phyloP scores from a whole-genome alignment of 1,284 basidiomycete species.

The Pseudozyma thailandica region DNA sequence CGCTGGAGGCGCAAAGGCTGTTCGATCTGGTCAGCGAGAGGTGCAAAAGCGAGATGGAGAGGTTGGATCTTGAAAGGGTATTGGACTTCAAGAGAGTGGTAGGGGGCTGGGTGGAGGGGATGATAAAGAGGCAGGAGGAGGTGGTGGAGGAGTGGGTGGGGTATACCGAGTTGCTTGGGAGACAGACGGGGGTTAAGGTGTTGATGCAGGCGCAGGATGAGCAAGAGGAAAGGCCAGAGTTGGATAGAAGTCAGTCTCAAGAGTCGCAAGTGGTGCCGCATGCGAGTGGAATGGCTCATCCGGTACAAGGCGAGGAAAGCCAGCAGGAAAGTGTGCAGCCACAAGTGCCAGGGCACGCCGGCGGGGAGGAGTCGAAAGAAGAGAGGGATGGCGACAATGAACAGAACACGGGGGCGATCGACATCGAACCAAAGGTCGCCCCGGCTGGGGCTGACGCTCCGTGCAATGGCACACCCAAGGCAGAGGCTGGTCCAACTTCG shows the following conservation, averaged over 20 bases:
- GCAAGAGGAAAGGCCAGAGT: background rate
- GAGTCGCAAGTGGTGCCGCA: background rate
- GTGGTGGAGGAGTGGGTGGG: slow-evolving; percentile 69
- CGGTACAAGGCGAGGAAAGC: too few species aligned
- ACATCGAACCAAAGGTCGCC: background rate
- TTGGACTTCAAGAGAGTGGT: slow-evolving; percentile 84
- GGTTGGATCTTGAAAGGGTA: slow-evolving; percentile 92
- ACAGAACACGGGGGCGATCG: too few species aligned
- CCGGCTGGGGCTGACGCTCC: too few species aligned
- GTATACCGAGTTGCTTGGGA: slow-evolving; percentile 51
- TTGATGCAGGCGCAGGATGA: slow-evolving; percentile 5
- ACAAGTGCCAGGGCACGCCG: background rate
- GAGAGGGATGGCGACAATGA: too few species aligned
- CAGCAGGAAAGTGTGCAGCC: too few species aligned
- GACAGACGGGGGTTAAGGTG: slow-evolving; percentile 52
- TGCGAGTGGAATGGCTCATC: too few species aligned
- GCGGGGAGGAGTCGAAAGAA: background rate
- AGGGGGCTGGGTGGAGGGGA: slow-evolving; percentile 81
- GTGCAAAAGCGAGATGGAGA: slow-evolving; percentile 88
- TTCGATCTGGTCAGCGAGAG: slow-evolving; percentile 87
- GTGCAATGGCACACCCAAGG: too few species aligned
- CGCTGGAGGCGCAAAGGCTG: slow-evolving; percentile 74
- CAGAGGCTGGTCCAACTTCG: too few species aligned
- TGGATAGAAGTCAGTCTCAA: background rate
- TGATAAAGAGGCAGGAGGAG: slow-evolving; percentile 84